Percentiles rank a stretch among this genome's conserved stretches.
These are phyloP conservation scores for Manihot esculenta DNA, from an alignment of 441 rosid genomes.

Conservation along the genomic window DNA sequence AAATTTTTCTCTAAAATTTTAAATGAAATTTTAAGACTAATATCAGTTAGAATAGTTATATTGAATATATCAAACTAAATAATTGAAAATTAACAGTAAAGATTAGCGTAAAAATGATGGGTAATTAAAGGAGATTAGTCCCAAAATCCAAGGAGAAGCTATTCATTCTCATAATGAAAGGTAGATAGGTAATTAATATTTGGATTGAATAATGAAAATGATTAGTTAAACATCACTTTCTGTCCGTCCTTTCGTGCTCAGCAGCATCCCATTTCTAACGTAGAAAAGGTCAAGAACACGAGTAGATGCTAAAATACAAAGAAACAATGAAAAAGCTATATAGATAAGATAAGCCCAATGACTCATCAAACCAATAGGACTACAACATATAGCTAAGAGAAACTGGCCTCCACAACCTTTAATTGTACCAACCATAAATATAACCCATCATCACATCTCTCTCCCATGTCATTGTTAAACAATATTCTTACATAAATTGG, in stretches of 20 bases:
- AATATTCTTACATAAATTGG: constrained; percentile 14
- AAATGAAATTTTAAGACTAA: too few relatives aligned
- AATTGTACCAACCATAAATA: constrained; percentile 1
- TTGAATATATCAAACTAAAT: too few relatives aligned
- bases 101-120: too few relatives aligned
- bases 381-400: constrained; percentile 9
- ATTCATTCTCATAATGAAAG: too few relatives aligned
- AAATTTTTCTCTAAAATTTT: too few relatives aligned
- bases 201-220: not conserved
- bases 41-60: too few relatives aligned
- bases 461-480: constrained; percentile 12
- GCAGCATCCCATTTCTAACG: constrained; percentile 11
- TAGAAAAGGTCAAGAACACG: constrained; percentile 23
- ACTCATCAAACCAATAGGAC: constrained; percentile 30
- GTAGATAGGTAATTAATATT: too few relatives aligned
- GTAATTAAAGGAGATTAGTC: too few relatives aligned
- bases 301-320: constrained; percentile 28
- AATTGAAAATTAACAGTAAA: too few relatives aligned
- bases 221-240: not conserved
- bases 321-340: not conserved
- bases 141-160: too few relatives aligned
- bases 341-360: constrained; percentile 38
- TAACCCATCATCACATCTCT: not conserved
- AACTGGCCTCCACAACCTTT: constrained; percentile 16
- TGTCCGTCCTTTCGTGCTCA: not conserved